Conservation (phyloP, 2,329 filamentous ascomycete species). For the Penicillium occitanis region DNA sequence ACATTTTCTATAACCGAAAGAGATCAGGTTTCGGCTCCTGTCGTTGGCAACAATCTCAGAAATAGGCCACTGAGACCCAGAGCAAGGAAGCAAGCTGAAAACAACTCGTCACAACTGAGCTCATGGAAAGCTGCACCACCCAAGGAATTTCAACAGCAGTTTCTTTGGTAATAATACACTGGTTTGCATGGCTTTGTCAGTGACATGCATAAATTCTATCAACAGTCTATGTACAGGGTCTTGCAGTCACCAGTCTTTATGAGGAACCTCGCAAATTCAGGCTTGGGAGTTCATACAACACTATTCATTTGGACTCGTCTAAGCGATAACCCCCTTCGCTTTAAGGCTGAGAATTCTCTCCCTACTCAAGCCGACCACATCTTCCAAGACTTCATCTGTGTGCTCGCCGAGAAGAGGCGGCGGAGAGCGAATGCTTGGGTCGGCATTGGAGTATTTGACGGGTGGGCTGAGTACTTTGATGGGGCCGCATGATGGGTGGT, state of each 20-base stretch:
- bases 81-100: background rate
- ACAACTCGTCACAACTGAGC: slow-evolving; percentile 22
- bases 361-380: slow-evolving; percentile 59
- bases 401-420: slow-evolving; percentile 81
- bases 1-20: background rate
- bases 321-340: background rate
- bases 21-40: background rate
- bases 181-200: background rate
- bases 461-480: slow-evolving; percentile 86
- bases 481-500: slow-evolving; percentile 75
- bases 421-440: slow-evolving; percentile 67
- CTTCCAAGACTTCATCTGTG: slow-evolving; percentile 67
- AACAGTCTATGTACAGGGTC: background rate
- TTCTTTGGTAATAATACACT: slow-evolving; percentile 32
- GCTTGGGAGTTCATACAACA: background rate
- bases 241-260: background rate
- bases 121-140: slow-evolving; percentile 34
- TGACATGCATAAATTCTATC: background rate
- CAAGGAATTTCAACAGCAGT: slow-evolving; percentile 33
- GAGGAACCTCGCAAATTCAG: background rate
- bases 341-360: slow-evolving; percentile 56
- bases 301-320: background rate
- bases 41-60: background rate
- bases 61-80: background rate
- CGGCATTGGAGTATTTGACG: slow-evolving; percentile 79